Conservation (phyloP, 2,329 filamentous ascomycete species). For the Hypoxylon sp. region DNA sequence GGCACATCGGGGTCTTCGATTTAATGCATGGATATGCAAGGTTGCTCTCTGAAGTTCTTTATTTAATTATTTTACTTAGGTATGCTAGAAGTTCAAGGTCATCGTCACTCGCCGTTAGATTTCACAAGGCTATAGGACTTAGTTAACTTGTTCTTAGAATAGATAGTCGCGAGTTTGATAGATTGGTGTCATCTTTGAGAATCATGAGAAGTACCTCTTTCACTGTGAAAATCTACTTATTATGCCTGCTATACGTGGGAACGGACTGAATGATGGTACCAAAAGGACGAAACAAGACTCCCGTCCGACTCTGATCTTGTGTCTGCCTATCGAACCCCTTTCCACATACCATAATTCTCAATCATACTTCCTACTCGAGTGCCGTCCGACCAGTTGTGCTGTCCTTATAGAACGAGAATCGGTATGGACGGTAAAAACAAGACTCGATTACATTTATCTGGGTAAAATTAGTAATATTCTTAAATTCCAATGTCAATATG, state of each 20-base stretch:
- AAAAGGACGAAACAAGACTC: not conserved
- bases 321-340: not conserved
- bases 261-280: not conserved
- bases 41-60: too few species aligned
- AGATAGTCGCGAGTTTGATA: not conserved
- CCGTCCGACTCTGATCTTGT: not conserved
- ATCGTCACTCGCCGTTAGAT: too few species aligned
- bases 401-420: not conserved
- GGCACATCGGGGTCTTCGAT: not conserved
- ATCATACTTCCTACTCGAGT: not conserved
- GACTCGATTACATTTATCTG: not conserved
- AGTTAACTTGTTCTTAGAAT: too few species aligned
- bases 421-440: not conserved
- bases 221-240: not conserved
- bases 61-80: too few species aligned
- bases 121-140: too few species aligned
- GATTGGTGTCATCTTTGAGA: too few species aligned
- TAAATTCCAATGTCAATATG: too few species aligned
- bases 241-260: not conserved
- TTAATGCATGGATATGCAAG: too few species aligned
- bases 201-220: too few species aligned
- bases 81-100: too few species aligned
- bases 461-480: not conserved
- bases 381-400: too few species aligned
- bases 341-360: not conserved